Percentiles rank a stretch among this genome's conserved stretches.
Conservation (phyloP, 495 filamentous ascomycete species). For the Aspergillus sparsus region DNA sequence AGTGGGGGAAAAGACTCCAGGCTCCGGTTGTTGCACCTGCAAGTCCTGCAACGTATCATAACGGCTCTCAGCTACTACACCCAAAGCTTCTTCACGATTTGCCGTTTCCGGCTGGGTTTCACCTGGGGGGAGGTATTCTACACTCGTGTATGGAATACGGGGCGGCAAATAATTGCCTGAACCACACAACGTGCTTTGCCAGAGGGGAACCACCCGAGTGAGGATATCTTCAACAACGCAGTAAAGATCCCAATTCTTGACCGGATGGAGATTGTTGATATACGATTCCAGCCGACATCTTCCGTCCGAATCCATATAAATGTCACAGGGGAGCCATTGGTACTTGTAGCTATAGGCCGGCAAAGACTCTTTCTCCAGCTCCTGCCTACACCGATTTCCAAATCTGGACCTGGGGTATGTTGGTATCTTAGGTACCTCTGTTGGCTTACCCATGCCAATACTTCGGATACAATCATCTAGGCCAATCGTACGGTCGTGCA, state of each 20-base stretch:
- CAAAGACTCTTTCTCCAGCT: neutral
- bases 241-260: constrained; percentile 46
- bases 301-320: constrained; percentile 38
- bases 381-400: neutral
- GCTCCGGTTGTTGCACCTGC: too few species aligned
- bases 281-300: constrained; percentile 43
- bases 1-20: too few species aligned
- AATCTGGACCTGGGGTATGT: neutral
- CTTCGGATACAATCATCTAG: constrained; percentile 1
- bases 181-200: constrained; percentile 25
- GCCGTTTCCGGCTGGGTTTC: too few species aligned
- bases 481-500: neutral
- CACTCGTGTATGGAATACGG: too few species aligned
- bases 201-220: constrained; percentile 47
- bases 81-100: too few species aligned
- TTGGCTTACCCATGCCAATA: neutral
- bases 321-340: constrained; percentile 62
- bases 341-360: constrained; percentile 31
- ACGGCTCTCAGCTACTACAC: too few species aligned
- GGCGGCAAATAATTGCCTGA: too few species aligned
- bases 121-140: too few species aligned
- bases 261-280: constrained; percentile 64
- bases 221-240: constrained; percentile 48
- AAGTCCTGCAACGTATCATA: too few species aligned
- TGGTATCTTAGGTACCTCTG: neutral